These are phyloP conservation scores for Megacollybia marginata DNA, from an alignment of 768 basidiomycete genomes.

Conservation along the genomic window DNA sequence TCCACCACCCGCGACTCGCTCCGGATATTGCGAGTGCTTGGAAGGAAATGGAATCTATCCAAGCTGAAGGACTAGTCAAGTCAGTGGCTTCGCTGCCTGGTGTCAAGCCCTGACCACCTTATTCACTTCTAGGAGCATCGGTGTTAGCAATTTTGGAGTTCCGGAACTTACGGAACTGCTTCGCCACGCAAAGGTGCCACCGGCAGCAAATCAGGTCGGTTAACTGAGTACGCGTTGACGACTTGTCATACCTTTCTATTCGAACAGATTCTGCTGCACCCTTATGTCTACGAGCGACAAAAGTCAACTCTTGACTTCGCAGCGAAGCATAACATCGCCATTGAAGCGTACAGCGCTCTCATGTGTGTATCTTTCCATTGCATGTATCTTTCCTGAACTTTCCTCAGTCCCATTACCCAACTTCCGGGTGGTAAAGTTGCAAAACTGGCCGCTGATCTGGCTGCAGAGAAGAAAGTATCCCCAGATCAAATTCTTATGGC, in stretches of 20 bases:
- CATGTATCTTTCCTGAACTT: not conserved
- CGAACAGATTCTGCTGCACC: constrained; percentile 59
- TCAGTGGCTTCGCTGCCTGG: constrained; percentile 13
- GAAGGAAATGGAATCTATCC: constrained; percentile 55
- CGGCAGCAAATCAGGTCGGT: constrained; percentile 60
- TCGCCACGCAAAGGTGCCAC: constrained; percentile 52
- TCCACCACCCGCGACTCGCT: constrained; percentile 50
- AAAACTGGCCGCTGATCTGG: constrained; percentile 46
- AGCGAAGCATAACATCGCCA: constrained; percentile 49
- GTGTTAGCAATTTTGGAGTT: constrained; percentile 63
- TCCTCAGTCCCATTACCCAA: constrained; percentile 47
- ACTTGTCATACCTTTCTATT: not conserved
- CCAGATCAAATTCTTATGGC: constrained; percentile 66
- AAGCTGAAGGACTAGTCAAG: constrained; percentile 52
- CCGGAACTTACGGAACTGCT: constrained; percentile 47
- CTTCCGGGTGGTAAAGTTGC: constrained; percentile 60
- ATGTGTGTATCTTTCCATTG: constrained; percentile 25
- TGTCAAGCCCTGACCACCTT: not conserved
- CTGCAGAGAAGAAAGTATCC: constrained; percentile 39
- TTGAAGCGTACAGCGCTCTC: constrained; percentile 68
- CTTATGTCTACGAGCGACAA: constrained; percentile 55
- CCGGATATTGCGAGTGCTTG: constrained; percentile 59
- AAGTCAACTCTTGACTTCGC: constrained; percentile 51
- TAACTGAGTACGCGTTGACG: not conserved
- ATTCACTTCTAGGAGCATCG: constrained; percentile 56